phyloP scores from a whole-genome alignment of 768 basidiomycete species.

The Hydnomerulius pinastri region DNA sequence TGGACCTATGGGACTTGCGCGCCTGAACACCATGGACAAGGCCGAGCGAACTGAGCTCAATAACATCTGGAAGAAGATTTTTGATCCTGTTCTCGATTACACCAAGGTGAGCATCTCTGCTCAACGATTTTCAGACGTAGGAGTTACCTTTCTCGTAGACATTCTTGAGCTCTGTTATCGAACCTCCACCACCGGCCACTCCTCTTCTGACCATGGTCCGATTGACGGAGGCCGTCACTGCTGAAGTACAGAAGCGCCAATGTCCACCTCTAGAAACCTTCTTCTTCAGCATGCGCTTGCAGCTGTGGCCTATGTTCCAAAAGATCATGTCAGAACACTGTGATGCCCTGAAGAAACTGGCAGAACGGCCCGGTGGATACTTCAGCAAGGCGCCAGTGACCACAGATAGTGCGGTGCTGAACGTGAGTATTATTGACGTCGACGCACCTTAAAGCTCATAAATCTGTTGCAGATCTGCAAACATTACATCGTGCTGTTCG shows the following conservation, averaged over 20 bases:
- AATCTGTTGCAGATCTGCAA: conserved; percentile 56
- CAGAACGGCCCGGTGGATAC: conserved; percentile 68
- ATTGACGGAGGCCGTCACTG: conserved; percentile 77
- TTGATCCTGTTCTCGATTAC: conserved; percentile 90
- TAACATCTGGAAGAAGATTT: conserved; percentile 85
- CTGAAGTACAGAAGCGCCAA: conserved; percentile 73
- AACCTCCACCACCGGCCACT: conserved; percentile 72
- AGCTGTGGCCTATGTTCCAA: conserved; percentile 94
- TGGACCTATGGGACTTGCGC: conserved; percentile 24
- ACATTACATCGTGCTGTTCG: conserved; percentile 81
- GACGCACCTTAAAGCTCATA: not conserved
- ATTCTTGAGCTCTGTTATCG: conserved; percentile 68
- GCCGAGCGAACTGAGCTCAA: conserved; percentile 62
- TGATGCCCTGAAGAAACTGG: conserved; percentile 79
- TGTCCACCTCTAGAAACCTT: conserved; percentile 82
- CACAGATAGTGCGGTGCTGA: conserved; percentile 68
- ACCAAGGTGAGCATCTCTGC: conserved; percentile 54
- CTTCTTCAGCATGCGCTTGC: conserved; percentile 76
- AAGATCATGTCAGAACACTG: conserved; percentile 84
- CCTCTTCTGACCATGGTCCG: conserved; percentile 91
- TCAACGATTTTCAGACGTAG: not conserved
- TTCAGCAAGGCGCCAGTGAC: conserved; percentile 62
- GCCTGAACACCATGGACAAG: conserved; percentile 45
- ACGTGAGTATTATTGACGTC: conserved; percentile 41
- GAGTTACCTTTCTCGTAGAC: conserved; percentile 40